phyloP scores from a whole-genome alignment of 2,329 filamentous ascomycete genomes.

The Aspergillus awamori region DNA sequence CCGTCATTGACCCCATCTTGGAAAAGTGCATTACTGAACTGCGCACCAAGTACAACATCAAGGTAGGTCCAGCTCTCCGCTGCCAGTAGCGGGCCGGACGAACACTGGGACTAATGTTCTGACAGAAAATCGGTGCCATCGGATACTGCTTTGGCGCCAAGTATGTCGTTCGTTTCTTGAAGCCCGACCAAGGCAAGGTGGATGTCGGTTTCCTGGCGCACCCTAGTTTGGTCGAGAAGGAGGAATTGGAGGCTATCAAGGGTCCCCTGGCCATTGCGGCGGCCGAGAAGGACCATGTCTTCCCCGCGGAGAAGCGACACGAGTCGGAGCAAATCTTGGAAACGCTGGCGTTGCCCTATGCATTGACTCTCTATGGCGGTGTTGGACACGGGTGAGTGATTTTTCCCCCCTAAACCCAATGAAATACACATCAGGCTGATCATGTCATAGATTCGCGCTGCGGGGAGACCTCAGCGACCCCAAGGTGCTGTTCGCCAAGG shows the following conservation, averaged over 20 bases:
- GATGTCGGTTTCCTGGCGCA: conserved; percentile 72
- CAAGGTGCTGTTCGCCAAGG: background rate
- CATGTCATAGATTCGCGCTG: background rate
- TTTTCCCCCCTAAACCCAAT: background rate
- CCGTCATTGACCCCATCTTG: conserved; percentile 54
- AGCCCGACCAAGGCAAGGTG: conserved; percentile 57
- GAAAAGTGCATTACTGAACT: conserved; percentile 40
- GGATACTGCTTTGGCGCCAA: conserved; percentile 34
- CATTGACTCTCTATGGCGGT: conserved; percentile 6
- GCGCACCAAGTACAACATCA: conserved; percentile 20
- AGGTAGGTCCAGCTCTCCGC: background rate
- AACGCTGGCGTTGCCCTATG: conserved; percentile 43
- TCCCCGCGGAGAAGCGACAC: conserved; percentile 62
- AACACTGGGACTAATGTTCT: background rate
- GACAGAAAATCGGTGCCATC: conserved; percentile 11
- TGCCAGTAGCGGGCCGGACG: background rate
- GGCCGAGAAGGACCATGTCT: conserved; percentile 63
- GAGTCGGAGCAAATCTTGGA: conserved; percentile 59
- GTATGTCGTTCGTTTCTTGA: conserved; percentile 69
- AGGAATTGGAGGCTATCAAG: conserved; percentile 64
- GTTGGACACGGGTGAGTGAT: conserved; percentile 10
- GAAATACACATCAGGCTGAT: background rate
- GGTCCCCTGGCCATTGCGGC: conserved; percentile 67
- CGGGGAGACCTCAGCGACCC: background rate
- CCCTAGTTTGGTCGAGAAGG: conserved; percentile 69